Evolutionary conservation across 495 filamentous ascomycete species (phyloP).

Genomic region (Podospora tetraspora): DNA sequence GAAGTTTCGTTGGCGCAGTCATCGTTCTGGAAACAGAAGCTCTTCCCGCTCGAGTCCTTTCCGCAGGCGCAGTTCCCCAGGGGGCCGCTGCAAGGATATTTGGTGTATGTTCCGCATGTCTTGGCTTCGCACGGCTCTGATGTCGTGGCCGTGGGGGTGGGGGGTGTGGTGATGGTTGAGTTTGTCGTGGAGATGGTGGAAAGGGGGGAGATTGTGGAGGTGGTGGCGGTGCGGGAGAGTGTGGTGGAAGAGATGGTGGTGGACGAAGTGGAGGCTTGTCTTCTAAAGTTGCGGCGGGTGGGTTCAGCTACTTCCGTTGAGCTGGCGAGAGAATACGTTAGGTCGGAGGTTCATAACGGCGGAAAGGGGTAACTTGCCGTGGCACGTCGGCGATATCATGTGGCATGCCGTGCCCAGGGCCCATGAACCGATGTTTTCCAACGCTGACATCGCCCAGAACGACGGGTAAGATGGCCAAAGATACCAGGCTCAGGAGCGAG

Average conservation of each 20-base stretch:
- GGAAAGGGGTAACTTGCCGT: neutral
- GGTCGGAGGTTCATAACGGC: neutral
- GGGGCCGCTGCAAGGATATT: slow-evolving; percentile 1
- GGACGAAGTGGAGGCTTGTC: neutral
- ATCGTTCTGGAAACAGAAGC: slow-evolving; percentile 16
- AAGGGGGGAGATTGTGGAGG: neutral
- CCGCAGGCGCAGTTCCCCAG: slow-evolving; percentile 9
- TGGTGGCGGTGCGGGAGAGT: neutral
- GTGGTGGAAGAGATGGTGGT: neutral
- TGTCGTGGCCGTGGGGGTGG: neutral
- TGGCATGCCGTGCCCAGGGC: neutral
- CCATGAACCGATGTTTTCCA: neutral
- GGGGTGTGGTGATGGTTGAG: neutral
- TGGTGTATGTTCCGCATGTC: slow-evolving; percentile 8
- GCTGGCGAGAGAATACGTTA: neutral
- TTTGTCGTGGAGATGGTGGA: neutral
- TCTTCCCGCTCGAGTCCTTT: slow-evolving; percentile 4
- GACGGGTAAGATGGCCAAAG: neutral
- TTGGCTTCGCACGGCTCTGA: neutral
- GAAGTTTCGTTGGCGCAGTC: neutral
- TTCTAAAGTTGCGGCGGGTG: neutral
- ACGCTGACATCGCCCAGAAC: neutral
- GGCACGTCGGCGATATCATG: neutral
- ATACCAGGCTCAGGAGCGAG: neutral
- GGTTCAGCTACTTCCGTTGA: neutral